Percentiles rank a stretch among this genome's conserved stretches.
These are phyloP conservation scores for Xylariaceae sp. DNA, from an alignment of 2,329 filamentous ascomycete genomes.

Conservation along the genomic window DNA sequence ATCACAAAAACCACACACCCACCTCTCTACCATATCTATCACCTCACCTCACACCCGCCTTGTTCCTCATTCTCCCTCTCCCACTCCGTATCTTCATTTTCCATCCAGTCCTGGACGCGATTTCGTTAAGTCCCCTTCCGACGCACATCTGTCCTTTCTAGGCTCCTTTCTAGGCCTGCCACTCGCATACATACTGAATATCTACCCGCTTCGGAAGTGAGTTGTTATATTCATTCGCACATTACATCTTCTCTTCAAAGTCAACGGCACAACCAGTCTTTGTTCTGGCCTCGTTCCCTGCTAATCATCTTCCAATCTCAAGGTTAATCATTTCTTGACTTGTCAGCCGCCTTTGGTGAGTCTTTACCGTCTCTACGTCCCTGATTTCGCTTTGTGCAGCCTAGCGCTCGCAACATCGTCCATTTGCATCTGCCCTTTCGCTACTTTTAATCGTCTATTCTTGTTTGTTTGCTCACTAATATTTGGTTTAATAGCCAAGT, in stretches of 20 bases:
- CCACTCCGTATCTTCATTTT: slow-evolving; percentile 6
- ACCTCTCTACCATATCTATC: slow-evolving; percentile 27
- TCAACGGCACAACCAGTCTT: slow-evolving; percentile 28
- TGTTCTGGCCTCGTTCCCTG: slow-evolving; percentile 30
- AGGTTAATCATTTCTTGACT: slow-evolving; percentile 24
- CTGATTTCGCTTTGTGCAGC: slow-evolving; percentile 2
- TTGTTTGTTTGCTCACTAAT: slow-evolving; percentile 20
- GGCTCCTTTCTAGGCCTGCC: slow-evolving; percentile 22
- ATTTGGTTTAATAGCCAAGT: slow-evolving; percentile 23
- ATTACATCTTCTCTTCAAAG: slow-evolving; percentile 25
- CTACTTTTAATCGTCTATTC: slow-evolving; percentile 1
- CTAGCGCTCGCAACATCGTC: background rate
- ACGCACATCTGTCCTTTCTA: slow-evolving; percentile 15
- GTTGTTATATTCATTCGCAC: slow-evolving; percentile 29
- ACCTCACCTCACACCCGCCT: slow-evolving; percentile 12
- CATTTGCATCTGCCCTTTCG: background rate
- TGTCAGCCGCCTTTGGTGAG: slow-evolving; percentile 23
- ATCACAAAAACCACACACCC: slow-evolving; percentile 49
- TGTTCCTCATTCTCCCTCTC: slow-evolving; percentile 2
- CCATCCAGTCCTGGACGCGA: slow-evolving; percentile 4
- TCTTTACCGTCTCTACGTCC: background rate
- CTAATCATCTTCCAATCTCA: slow-evolving; percentile 27
- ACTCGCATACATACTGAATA: slow-evolving; percentile 18
- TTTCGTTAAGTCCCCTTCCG: slow-evolving; percentile 15
- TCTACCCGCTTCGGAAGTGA: slow-evolving; percentile 23